Conservation (phyloP, 495 filamentous ascomycete genomes). For the Hamigera avellanea region DNA sequence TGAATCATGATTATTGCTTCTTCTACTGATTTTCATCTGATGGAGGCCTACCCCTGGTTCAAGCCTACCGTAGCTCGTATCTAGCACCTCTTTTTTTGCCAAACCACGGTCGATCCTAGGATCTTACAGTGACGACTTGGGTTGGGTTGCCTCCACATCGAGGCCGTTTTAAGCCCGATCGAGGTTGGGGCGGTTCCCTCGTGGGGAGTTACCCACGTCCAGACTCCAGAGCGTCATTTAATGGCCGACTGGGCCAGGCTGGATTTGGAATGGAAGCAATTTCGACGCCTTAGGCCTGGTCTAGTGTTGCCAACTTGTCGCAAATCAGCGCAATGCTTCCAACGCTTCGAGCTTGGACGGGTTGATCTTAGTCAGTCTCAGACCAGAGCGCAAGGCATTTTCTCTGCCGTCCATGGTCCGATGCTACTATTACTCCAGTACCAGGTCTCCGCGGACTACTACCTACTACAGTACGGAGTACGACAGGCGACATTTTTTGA, state of each 20-base stretch:
- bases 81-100: neutral
- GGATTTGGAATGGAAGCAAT: neutral
- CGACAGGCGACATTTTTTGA: too few species aligned
- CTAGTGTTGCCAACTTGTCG: neutral
- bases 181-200: neutral
- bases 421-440: too few species aligned
- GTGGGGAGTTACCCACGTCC: neutral
- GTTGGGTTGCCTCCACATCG: neutral
- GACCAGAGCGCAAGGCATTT: neutral
- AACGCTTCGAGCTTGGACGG: neutral
- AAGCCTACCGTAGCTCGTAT: neutral
- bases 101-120: neutral
- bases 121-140: neutral
- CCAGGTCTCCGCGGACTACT: too few species aligned
- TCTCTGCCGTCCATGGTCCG: too few species aligned
- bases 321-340: neutral
- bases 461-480: too few species aligned
- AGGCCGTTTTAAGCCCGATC: neutral
- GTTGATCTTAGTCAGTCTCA: constrained; percentile 1
- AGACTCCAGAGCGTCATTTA: constrained; percentile 1
- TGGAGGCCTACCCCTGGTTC: constrained; percentile 1
- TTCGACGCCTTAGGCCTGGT: neutral
- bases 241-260: constrained; percentile 1
- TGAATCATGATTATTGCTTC: neutral
- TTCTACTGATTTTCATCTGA: neutral